These are phyloP conservation scores for Xylaria digitata DNA, from an alignment of 2,329 filamentous ascomycete genomes.

Conservation along the genomic window DNA sequence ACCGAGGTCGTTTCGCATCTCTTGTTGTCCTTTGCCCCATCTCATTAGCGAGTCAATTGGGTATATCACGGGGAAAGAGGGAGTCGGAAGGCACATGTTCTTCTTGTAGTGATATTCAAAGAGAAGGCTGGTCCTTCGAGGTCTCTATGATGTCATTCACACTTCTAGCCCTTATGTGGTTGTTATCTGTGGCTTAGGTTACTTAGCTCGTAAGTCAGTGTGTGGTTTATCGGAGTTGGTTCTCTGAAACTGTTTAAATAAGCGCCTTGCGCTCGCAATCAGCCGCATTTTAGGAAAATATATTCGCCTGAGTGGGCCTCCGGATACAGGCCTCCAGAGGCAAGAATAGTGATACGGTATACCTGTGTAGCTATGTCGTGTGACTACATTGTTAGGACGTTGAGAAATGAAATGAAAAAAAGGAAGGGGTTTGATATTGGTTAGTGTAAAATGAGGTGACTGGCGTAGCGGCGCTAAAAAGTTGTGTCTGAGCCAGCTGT, in stretches of 20 bases:
- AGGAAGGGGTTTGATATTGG: slow-evolving; percentile 15
- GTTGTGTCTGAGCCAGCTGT: slow-evolving; percentile 10
- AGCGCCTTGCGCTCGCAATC: slow-evolving; percentile 4
- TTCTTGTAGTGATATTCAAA: no score
- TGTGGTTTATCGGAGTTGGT: background rate
- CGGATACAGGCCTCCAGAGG: slow-evolving; percentile 14
- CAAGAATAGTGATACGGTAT: background rate
- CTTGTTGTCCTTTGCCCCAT: no score
- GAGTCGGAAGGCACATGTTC: no score
- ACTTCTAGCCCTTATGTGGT: no score
- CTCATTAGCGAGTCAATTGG: no score
- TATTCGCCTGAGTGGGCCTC: background rate
- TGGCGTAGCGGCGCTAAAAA: slow-evolving; percentile 24
- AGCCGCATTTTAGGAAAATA: background rate
- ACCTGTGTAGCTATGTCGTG: background rate
- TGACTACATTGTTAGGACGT: slow-evolving; percentile 2
- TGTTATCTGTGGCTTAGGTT: background rate
- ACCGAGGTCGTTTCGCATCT: no score
- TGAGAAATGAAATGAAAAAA: background rate
- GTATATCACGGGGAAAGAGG: no score
- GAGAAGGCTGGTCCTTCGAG: background rate
- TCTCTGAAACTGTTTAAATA: background rate
- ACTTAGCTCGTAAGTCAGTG: background rate
- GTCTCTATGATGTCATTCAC: background rate
- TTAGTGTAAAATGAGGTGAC: slow-evolving; percentile 24